These are phyloP conservation scores for Endoconidiophora laricicola DNA, from an alignment of 2,329 filamentous ascomycete species.

Conservation along the genomic window DNA sequence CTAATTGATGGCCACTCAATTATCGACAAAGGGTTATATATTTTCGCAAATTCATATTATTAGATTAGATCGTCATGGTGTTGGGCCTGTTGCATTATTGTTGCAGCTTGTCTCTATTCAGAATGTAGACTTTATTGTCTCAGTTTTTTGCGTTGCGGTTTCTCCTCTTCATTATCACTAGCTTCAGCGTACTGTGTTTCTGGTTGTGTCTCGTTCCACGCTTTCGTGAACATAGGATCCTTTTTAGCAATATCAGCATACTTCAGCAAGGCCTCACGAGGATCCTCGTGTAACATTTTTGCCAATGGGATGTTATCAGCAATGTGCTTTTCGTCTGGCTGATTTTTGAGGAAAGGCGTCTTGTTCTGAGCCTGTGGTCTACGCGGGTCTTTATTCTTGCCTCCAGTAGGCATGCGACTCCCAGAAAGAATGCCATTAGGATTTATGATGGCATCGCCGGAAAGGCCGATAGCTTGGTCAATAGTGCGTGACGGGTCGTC, in stretches of 20 bases:
- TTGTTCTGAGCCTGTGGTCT: slow-evolving; percentile 69
- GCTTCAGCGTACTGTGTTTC: slow-evolving; percentile 79
- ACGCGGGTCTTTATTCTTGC: slow-evolving; percentile 59
- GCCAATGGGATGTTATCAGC: slow-evolving; percentile 35
- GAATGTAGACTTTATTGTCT: background rate
- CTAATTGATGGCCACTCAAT: too few relatives aligned
- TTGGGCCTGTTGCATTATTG: background rate
- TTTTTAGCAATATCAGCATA: slow-evolving; percentile 88
- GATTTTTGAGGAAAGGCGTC: slow-evolving; percentile 80
- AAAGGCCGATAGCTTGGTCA: slow-evolving; percentile 64
- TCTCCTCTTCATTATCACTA: slow-evolving; percentile 66
- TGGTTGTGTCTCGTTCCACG: slow-evolving; percentile 83
- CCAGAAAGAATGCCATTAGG: slow-evolving; percentile 41
- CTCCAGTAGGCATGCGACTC: slow-evolving; percentile 39
- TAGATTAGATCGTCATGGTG: too few relatives aligned
- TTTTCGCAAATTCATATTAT: too few relatives aligned
- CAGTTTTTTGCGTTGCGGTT: slow-evolving; percentile 44
- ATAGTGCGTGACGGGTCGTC: slow-evolving; percentile 80
- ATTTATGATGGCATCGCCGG: slow-evolving; percentile 64
- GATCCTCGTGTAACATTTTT: slow-evolving; percentile 90
- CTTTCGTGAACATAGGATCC: slow-evolving; percentile 86
- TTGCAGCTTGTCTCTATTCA: background rate
- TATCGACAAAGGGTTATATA: too few relatives aligned
- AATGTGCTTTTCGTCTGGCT: slow-evolving; percentile 43
- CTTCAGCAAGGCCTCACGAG: slow-evolving; percentile 79